A percentile compares a stretch with the other conserved stretches of the same genome.
Evolutionary conservation across 2,329 filamentous ascomycete genomes (phyloP).

Genomic region (Alternaria postmessia): DNA sequence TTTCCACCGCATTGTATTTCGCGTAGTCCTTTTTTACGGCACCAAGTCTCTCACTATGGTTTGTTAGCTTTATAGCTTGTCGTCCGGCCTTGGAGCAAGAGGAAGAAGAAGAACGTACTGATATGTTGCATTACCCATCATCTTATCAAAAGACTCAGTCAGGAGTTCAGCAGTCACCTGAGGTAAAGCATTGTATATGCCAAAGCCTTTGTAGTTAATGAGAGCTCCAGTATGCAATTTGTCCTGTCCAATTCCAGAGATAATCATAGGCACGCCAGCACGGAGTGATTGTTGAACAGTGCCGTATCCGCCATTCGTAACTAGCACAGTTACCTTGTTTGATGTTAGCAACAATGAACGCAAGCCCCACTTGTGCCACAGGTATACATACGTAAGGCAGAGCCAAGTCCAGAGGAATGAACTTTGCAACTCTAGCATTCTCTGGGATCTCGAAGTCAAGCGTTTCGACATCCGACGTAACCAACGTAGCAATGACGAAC

Average conservation of each 20-base stretch:
- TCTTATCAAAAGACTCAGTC: constrained; percentile 8
- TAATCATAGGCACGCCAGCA: constrained; percentile 58
- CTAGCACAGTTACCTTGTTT: constrained; percentile 49
- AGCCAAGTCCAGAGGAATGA: constrained; percentile 58
- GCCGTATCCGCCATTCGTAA: constrained; percentile 60
- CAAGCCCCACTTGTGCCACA: background rate
- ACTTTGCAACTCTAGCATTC: constrained; percentile 58
- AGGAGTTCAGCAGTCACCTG: background rate
- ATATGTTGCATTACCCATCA: constrained; percentile 13
- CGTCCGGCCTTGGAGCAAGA: background rate
- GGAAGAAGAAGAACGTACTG: background rate
- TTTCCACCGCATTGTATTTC: constrained; percentile 14
- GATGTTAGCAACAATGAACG: background rate
- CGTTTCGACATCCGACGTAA: constrained; percentile 31
- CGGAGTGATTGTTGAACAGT: constrained; percentile 57
- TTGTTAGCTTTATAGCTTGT: background rate
- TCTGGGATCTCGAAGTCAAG: constrained; percentile 39
- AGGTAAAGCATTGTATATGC: constrained; percentile 15
- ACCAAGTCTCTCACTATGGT: constrained; percentile 2
- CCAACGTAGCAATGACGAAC: constrained; percentile 48
- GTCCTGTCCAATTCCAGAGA: constrained; percentile 53
- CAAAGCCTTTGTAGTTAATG: constrained; percentile 18
- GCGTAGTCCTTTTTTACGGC: constrained; percentile 5
- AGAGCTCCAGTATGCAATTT: constrained; percentile 52
- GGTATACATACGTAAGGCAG: constrained; percentile 38